Evolutionary conservation across 768 basidiomycete species (phyloP).

Genomic region (Mycena haematopus): DNA sequence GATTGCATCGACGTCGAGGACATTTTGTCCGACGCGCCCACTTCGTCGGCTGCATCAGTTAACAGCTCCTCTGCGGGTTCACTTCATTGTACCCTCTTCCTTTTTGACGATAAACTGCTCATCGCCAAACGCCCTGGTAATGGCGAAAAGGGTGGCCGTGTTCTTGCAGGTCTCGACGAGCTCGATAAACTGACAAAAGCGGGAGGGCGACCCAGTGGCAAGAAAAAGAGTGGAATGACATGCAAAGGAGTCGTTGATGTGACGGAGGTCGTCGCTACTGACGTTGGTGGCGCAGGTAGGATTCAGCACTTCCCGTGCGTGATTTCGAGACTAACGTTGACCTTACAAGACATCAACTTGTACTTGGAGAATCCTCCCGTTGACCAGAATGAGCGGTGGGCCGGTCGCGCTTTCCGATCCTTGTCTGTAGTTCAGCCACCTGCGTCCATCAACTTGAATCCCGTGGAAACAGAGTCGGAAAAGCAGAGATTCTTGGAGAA

Average conservation of each 20-base stretch:
- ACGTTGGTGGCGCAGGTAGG: conserved; percentile 85
- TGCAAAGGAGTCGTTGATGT: conserved; percentile 89
- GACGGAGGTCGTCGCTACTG: conserved; percentile 82
- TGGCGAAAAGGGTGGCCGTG: conserved; percentile 76
- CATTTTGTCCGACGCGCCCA: conserved; percentile 56
- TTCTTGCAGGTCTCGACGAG: conserved; percentile 78
- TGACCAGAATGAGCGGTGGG: conserved; percentile 88
- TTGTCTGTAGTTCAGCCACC: conserved; percentile 82
- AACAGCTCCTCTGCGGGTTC: conserved; percentile 49
- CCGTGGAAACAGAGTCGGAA: conserved; percentile 63
- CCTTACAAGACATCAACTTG: conserved; percentile 74
- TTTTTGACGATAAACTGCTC: conserved; percentile 94
- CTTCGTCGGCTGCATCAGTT: conserved; percentile 51
- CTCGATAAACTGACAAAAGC: conserved; percentile 74
- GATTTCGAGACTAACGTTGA: conserved; percentile 3
- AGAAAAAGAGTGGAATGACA: conserved; percentile 81
- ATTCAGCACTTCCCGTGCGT: conserved; percentile 10
- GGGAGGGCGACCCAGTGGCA: conserved; percentile 63
- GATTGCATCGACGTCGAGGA: conserved; percentile 96
- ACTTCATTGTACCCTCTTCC: conserved; percentile 86
- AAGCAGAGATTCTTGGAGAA: conserved; percentile 89
- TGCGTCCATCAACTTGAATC: conserved; percentile 67
- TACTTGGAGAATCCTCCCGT: conserved; percentile 84
- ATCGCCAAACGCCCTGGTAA: conserved; percentile 85
- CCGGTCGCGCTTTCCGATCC: conserved; percentile 83